Evolutionary conservation across 1,139 yeast species (phyloP).

Genomic region (Geotrichum phurueaensis): DNA sequence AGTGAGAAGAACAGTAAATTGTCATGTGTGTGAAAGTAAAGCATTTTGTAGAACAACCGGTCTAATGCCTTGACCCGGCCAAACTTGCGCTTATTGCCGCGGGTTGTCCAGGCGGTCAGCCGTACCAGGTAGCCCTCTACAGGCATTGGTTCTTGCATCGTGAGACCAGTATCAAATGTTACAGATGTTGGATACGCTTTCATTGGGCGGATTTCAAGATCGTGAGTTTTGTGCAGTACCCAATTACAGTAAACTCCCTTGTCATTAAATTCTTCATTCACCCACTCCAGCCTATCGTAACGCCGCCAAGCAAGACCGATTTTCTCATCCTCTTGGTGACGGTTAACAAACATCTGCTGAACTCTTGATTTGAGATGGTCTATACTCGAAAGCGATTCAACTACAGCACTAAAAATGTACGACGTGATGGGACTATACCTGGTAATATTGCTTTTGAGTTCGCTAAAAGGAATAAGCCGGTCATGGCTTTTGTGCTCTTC

Average conservation of each 20-base stretch:
- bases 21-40: slow-evolving; percentile 60
- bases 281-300: slow-evolving; percentile 80
- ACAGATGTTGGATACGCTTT: slow-evolving; percentile 42
- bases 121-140: slow-evolving; percentile 74
- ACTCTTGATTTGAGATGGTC: not conserved
- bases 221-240: slow-evolving; percentile 42
- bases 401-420: not conserved
- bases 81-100: slow-evolving; percentile 31
- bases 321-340: slow-evolving; percentile 31
- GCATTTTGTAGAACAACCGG: slow-evolving; percentile 48
- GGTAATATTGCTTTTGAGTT: not conserved
- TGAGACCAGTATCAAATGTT: slow-evolving; percentile 20
- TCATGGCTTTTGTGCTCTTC: slow-evolving; percentile 1
- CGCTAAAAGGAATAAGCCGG: not conserved
- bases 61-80: slow-evolving; percentile 23
- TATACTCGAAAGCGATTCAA: not conserved
- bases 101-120: slow-evolving; percentile 50
- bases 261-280: slow-evolving; percentile 45
- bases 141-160: slow-evolving; percentile 52
- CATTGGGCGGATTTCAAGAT: slow-evolving; percentile 54
- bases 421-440: not conserved
- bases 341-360: not conserved
- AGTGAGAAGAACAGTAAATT: slow-evolving; percentile 55
- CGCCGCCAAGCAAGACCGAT: slow-evolving; percentile 57
- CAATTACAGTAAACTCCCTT: slow-evolving; percentile 43